Conservation (phyloP, 2,329 filamentous ascomycete species). For the Aspergillus sp. region DNA sequence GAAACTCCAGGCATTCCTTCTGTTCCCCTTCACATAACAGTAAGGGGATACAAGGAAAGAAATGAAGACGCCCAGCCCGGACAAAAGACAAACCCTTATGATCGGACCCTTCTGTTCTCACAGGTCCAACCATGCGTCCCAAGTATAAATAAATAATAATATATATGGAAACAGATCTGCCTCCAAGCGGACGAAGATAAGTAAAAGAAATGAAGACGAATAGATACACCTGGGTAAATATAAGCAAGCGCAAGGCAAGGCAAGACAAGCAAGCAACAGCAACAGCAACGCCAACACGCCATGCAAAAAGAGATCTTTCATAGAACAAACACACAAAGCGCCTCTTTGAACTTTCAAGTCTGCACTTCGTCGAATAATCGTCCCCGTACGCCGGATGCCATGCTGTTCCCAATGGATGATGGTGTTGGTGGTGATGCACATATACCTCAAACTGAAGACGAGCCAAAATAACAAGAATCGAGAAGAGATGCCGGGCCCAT, state of each 20-base stretch:
- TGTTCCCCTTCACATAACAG: too few species aligned
- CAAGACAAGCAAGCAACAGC: conserved; percentile 6
- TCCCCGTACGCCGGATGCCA: conserved; percentile 20
- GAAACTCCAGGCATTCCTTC: too few species aligned
- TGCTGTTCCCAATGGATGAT: conserved; percentile 16
- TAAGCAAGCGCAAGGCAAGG: conserved; percentile 2
- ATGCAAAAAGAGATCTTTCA: not conserved
- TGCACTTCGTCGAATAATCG: conserved; percentile 8
- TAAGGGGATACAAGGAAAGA: too few species aligned
- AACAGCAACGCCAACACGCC: conserved; percentile 2
- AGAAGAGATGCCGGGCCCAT: conserved; percentile 1
- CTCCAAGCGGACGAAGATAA: too few species aligned
- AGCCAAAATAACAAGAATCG: conserved; percentile 5
- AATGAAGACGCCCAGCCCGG: too few species aligned
- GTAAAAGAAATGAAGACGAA: too few species aligned
- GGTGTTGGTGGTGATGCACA: conserved; percentile 9
- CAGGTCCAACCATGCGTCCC: too few species aligned
- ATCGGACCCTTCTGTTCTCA: too few species aligned
- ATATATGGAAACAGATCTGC: too few species aligned
- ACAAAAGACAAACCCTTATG: too few species aligned
- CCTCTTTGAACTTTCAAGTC: not conserved
- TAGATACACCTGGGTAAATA: not conserved
- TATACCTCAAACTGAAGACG: conserved; percentile 7
- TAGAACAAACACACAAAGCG: conserved; percentile 1
- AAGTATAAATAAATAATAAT: too few species aligned